phyloP scores from a whole-genome alignment of 495 filamentous ascomycete species.

The Neurospora sp. region DNA sequence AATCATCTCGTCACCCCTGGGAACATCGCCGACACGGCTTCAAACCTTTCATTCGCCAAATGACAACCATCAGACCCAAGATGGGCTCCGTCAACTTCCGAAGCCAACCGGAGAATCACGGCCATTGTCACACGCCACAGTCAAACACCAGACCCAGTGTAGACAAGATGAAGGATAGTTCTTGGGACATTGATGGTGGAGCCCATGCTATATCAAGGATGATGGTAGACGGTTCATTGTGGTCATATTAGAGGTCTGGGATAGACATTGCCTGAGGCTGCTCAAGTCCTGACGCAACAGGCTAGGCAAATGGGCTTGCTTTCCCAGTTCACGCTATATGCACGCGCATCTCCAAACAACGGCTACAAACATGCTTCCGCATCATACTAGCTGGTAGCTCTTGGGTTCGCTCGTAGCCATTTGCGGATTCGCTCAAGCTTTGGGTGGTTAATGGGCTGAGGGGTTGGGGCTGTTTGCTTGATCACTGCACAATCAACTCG shows the following conservation, averaged over 20 bases:
- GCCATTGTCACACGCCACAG: neutral
- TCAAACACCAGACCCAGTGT: neutral
- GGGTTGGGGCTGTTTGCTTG: neutral
- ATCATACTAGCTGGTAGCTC: neutral
- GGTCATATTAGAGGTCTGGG: neutral
- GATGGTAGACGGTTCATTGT: neutral
- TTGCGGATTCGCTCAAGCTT: neutral
- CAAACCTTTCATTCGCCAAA: neutral
- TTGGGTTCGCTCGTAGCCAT: neutral
- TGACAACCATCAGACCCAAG: neutral
- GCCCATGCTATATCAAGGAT: neutral
- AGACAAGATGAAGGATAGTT: neutral
- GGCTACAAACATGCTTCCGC: neutral
- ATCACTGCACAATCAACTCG: neutral
- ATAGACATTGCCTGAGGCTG: neutral
- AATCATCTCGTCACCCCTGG: neutral
- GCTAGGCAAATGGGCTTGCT: neutral
- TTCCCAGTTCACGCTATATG: neutral
- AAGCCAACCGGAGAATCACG: neutral
- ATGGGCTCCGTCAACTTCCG: neutral
- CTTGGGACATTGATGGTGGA: neutral
- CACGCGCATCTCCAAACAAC: neutral
- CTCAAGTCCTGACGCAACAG: neutral
- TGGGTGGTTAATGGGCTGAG: neutral
- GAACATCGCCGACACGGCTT: neutral